Percentiles rank a stretch among this genome's conserved stretches.
Conservation (phyloP, 345 rosid genomes). For the Cardamine chenopodiifolia region DNA sequence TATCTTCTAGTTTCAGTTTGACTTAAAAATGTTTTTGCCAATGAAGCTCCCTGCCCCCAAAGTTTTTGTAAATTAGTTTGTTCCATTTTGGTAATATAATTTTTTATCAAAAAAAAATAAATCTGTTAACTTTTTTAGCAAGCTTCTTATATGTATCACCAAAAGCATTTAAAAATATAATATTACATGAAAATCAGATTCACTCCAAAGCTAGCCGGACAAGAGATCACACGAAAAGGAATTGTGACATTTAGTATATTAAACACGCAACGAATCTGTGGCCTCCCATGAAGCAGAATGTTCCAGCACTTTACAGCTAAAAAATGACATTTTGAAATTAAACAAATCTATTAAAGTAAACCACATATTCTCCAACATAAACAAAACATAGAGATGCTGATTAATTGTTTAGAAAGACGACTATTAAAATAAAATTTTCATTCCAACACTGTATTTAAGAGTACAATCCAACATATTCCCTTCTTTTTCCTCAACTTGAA, state of each 20-base stretch:
- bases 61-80: no score
- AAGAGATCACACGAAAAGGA: slow-evolving; percentile 18
- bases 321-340: not conserved
- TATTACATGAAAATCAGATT: slow-evolving; percentile 28
- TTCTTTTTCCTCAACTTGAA: slow-evolving; percentile 14
- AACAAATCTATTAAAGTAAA: not conserved
- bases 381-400: not conserved
- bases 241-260: not conserved
- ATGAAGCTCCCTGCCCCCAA: no score
- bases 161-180: slow-evolving; percentile 13
- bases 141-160: slow-evolving; percentile 17
- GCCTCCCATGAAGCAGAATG: no score
- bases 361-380: not conserved
- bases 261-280: slow-evolving; percentile 53
- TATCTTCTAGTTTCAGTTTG: no score
- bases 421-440: not conserved
- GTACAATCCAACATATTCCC: slow-evolving; percentile 5
- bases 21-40: no score
- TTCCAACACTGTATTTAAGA: not conserved
- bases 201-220: slow-evolving; percentile 15
- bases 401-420: not conserved
- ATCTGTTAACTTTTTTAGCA: not conserved
- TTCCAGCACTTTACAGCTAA: not conserved
- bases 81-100: no score
- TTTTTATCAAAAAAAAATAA: no score